Evolutionary conservation across 371 early-diverging fungal species (phyloP), one percentile per base, ranked within the genome.

Genomic region (Apophysomyces ossiformis): DNA sequence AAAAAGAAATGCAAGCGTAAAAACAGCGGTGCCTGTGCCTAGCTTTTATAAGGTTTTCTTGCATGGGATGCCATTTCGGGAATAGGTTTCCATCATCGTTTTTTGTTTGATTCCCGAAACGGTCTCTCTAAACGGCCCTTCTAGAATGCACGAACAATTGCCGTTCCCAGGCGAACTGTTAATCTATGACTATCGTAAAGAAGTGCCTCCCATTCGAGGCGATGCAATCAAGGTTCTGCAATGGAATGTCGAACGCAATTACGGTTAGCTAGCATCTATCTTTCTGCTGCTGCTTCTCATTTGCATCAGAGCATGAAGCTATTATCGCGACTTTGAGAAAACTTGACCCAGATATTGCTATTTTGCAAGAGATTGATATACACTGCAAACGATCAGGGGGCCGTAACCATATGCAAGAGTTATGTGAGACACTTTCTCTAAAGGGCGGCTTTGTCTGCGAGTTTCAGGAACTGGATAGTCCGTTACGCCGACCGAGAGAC

Each of bases 231-330:
- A 71, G 43, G 69, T 79, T 13, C 60, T 91, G 6, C 89, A 90
- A 58, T 91, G 90, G 90, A 91, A 91, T 69, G 81, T 91, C 45
- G 91, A 91, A 67, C 85, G 91, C 43, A 90, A 90, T 59, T 91
- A 91, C 82, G 77, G 79, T 79, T 69, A 38, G 79, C 76, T 69
- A 38, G 13, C 41, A 41, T 41, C 1, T 5, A 16, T 44, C 5
- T 37, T n/a, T 61, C 18, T 32, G 15, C 11, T 44, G 32, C 61
- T 4, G 62, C 21, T 21, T 6, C 54, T 50, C 54, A 50, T 50
- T 50, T 26, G 21, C 16, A 50, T 21, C 15, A 83, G 81, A 87
- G 67, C 78, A 91, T 1, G 80, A 86, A 1, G 84, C 78, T 0
- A 87, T 91, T 35, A 71, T 92, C 4, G 77, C 72, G 9, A 77